Conservation (phyloP, 1,284 basidiomycete species). For the Pseudozyma hubeiensis region DNA sequence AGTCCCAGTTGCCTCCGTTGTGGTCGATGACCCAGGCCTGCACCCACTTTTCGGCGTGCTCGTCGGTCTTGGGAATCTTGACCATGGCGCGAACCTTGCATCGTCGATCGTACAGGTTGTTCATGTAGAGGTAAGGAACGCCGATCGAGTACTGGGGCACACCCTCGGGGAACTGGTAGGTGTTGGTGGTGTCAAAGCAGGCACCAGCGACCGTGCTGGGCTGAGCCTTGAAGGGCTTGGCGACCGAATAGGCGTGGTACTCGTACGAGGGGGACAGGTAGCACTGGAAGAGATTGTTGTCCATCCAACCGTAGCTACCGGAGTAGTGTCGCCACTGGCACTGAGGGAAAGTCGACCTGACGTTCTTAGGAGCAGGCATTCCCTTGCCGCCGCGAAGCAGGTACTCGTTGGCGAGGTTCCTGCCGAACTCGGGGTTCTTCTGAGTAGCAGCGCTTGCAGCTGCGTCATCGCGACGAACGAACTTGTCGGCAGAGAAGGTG, state of each 20-base stretch:
- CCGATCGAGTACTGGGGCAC: slow-evolving; percentile 26
- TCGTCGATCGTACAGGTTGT: slow-evolving; percentile 45
- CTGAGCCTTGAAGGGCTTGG: slow-evolving; percentile 12
- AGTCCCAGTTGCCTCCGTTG: slow-evolving; percentile 22
- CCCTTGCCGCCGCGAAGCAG: slow-evolving; percentile 5
- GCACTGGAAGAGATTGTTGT: slow-evolving; percentile 38
- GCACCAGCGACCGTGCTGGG: slow-evolving; percentile 7
- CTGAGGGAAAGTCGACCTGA: slow-evolving; percentile 9
- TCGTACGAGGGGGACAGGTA: slow-evolving; percentile 36
- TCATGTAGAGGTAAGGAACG: slow-evolving; percentile 39
- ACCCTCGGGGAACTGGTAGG: slow-evolving; percentile 11
- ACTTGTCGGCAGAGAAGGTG: slow-evolving; percentile 18
- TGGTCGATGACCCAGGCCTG: slow-evolving; percentile 37
- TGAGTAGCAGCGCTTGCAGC: too few relatives aligned
- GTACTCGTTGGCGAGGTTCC: slow-evolving; percentile 18
- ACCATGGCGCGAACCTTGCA: slow-evolving; percentile 48
- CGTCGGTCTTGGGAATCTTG: slow-evolving; percentile 40
- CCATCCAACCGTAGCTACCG: slow-evolving; percentile 13
- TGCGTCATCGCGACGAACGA: slow-evolving; percentile 22
- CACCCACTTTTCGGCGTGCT: slow-evolving; percentile 31
- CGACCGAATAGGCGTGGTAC: slow-evolving; percentile 32
- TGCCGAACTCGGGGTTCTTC: slow-evolving; percentile 22
- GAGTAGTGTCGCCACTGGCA: slow-evolving; percentile 32
- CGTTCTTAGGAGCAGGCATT: slow-evolving; percentile 22
- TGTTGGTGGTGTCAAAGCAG: slow-evolving; percentile 24